Evolutionary conservation across 2,329 filamentous ascomycete species (phyloP).

Genomic region (Aspergillus udagawae): DNA sequence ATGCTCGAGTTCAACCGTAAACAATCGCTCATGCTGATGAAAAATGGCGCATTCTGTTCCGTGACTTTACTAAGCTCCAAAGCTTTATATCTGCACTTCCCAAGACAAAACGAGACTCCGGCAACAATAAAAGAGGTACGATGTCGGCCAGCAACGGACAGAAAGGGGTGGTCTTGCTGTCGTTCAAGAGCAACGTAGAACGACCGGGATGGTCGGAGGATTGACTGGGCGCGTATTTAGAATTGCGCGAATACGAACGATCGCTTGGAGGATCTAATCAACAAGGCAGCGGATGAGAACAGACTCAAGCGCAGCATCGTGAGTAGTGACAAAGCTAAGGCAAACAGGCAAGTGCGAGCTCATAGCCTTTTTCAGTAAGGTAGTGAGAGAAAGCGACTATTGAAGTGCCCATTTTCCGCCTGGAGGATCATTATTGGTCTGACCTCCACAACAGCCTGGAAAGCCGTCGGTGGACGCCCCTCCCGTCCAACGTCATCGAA

Average conservation of each 20-base stretch:
- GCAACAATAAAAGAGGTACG: background rate
- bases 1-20: background rate
- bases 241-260: slow-evolving; percentile 4
- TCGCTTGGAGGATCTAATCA: slow-evolving; percentile 9
- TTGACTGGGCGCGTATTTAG: background rate
- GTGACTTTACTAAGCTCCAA: slow-evolving; percentile 3
- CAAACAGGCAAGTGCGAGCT: background rate
- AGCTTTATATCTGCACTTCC: background rate
- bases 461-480: background rate
- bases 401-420: background rate
- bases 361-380: background rate
- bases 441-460: background rate
- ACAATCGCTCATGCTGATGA: slow-evolving; percentile 17
- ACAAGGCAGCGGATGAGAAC: background rate
- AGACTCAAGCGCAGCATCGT: slow-evolving; percentile 10
- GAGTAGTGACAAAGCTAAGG: background rate
- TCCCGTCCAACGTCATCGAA: slow-evolving; percentile 14
- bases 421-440: slow-evolving; percentile 3
- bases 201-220: background rate
- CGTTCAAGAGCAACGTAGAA: background rate
- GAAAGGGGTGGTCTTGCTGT: background rate
- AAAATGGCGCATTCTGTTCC: slow-evolving; percentile 11
- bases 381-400: background rate
- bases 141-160: slow-evolving; percentile 1
- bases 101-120: background rate